Evolutionary conservation across 2,329 filamentous ascomycete genomes (phyloP), one percentile per base, ranked within the genome.

Genomic region (Scedosporium boydii): DNA sequence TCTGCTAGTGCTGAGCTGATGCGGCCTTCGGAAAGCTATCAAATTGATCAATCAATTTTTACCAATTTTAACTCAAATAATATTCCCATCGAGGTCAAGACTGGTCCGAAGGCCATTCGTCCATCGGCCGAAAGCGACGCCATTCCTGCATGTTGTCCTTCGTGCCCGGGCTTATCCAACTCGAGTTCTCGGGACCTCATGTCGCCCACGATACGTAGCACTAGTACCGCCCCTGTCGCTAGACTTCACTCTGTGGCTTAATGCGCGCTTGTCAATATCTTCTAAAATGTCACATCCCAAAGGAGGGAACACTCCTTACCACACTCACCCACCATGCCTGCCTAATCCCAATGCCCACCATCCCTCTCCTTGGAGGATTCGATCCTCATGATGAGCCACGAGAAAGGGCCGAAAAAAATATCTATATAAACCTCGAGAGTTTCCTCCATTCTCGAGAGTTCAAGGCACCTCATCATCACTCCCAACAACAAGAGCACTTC

Each of bases 391-490:
- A 58, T 58, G 55, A 58, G 34, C 27, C 55, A 23, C 34, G 4
- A 6, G n/a, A 16, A 26, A 38, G 23, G 27, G 55, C 34, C 34
- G 16, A 18, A 34, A 18, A 34, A 21, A 21, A 26, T 27, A 12
- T 61, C 23, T 61, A 61, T 61, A 61, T 61, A 61, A 61, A n/a
- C 23, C 14, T 21, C 5, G 6, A 6, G 48, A 14, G 27, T 48
- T 29, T 58, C 60, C 60, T 62, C 56, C 21, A 9, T 34, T 29
- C 42, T 56, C 23, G 42, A 29, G 23, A 10, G 6, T 42, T 27
- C 14, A 46, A 55, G 7, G 12, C 29, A 58, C 16, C 55, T 59
- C 58, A 61, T 59, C 63, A 67, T 18, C 42, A 60, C 44, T 21
- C 38, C 12, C 57, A 58, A 41, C 38, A 34, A 59, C 27, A 59